Conservation (phyloP, 345 rosid genomes). For the Syzygium grande region DNA sequence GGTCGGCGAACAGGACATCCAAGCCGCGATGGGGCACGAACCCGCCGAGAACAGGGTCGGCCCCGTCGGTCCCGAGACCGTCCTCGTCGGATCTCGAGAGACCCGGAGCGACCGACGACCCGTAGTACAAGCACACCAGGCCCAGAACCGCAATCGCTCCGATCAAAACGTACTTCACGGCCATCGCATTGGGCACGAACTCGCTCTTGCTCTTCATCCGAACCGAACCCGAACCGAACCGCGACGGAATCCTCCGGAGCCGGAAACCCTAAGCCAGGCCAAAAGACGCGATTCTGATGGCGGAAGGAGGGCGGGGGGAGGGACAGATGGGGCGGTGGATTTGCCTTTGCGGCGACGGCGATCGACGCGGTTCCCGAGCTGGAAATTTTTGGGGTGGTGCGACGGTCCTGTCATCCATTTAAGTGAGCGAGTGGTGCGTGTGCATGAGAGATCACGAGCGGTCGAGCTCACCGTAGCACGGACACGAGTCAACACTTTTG, state of each 20-base stretch:
- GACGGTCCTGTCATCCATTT: neutral
- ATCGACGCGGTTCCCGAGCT: neutral
- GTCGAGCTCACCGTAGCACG: neutral
- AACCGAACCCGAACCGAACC: neutral
- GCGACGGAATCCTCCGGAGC: neutral
- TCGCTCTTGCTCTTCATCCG: slow-evolving; percentile 54
- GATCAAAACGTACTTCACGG: slow-evolving; percentile 39
- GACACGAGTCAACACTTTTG: neutral
- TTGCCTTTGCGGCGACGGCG: neutral
- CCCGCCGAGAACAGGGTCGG: slow-evolving; percentile 27
- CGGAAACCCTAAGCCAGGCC: neutral
- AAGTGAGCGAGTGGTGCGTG: neutral
- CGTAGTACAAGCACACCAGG: slow-evolving; percentile 63
- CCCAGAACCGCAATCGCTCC: slow-evolving; percentile 55
- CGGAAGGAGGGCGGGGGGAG: neutral
- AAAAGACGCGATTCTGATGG: neutral
- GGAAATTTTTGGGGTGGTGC: neutral
- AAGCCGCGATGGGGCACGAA: slow-evolving; percentile 12
- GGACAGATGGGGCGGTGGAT: neutral
- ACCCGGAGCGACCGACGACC: slow-evolving; percentile 70
- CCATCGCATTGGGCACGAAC: slow-evolving; percentile 33
- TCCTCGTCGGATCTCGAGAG: slow-evolving; percentile 42
- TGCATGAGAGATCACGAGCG: neutral
- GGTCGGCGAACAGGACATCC: slow-evolving; percentile 26
- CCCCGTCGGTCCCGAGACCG: slow-evolving; percentile 11